Conservation (phyloP, 2,329 filamentous ascomycete species). For the Ceratocystis papillata region DNA sequence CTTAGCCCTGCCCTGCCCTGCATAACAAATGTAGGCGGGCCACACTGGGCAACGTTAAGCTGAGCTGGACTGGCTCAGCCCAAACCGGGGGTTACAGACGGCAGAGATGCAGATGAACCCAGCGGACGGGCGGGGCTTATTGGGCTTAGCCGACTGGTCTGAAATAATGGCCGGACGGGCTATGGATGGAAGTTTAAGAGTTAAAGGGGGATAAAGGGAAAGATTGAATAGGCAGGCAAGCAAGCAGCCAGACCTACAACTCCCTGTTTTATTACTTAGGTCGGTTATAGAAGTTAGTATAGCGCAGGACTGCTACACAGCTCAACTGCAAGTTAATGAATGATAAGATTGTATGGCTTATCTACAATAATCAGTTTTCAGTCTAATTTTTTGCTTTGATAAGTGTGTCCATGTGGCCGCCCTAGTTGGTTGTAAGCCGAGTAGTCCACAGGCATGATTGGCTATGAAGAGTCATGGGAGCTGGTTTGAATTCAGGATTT, state of each 20-base stretch:
- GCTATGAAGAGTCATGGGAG: too few species aligned
- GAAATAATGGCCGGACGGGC: background rate
- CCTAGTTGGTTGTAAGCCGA: too few species aligned
- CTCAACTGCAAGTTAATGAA: background rate
- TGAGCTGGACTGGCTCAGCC: background rate
- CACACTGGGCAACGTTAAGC: background rate
- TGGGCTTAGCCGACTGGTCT: background rate
- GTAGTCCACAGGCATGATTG: too few species aligned
- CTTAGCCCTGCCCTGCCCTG: background rate
- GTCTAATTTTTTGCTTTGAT: background rate
- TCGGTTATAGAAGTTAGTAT: slow-evolving; percentile 3
- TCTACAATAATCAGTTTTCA: background rate
- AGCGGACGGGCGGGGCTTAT: background rate
- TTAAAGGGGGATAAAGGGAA: background rate
- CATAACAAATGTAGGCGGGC: background rate
- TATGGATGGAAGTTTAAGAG: background rate
- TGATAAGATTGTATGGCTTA: slow-evolving; percentile 10
- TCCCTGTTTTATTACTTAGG: background rate
- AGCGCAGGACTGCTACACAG: background rate
- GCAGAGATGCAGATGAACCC: background rate
- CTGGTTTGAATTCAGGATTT: too few species aligned
- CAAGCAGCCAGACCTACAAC: background rate
- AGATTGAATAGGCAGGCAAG: background rate
- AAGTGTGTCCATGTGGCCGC: too few species aligned
- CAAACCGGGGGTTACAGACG: background rate